Percentiles rank a stretch among this genome's conserved stretches.
Conservation (phyloP, 345 rosid species). For the Luvunga scandens region DNA sequence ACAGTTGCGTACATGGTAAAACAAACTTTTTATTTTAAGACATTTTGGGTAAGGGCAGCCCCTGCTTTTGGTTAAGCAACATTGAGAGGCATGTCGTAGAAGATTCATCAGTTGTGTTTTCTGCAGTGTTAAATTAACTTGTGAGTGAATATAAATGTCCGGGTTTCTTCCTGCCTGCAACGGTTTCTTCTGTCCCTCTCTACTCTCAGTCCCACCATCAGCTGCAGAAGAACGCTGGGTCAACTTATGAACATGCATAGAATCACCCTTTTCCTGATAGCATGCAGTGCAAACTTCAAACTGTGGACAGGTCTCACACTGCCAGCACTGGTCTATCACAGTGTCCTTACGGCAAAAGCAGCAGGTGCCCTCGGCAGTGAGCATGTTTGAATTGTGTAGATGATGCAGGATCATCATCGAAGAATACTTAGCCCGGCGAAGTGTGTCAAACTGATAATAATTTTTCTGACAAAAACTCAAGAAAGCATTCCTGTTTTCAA, state of each 20-base stretch:
- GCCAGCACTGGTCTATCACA: slow-evolving; percentile 22
- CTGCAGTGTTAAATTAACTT: slow-evolving; percentile 22
- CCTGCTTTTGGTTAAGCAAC: slow-evolving; percentile 15
- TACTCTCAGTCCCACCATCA: slow-evolving; percentile 1
- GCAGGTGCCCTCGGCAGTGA: slow-evolving; percentile 23
- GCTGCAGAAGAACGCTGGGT: slow-evolving; percentile 19
- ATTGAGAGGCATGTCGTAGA: slow-evolving; percentile 39
- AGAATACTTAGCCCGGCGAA: slow-evolving; percentile 72
- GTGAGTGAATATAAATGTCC: neutral
- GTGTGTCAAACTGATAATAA: slow-evolving; percentile 57
- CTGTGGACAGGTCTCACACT: slow-evolving; percentile 33
- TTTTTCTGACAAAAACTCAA: slow-evolving; percentile 52
- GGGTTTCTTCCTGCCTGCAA: neutral
- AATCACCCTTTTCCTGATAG: slow-evolving; percentile 18
- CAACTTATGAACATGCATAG: slow-evolving; percentile 28
- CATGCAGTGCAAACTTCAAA: slow-evolving; percentile 42
- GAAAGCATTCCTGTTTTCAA: slow-evolving; percentile 54
- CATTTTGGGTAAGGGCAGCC: slow-evolving; percentile 43
- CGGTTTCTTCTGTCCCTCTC: neutral
- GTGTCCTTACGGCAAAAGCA: slow-evolving; percentile 38
- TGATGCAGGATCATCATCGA: slow-evolving; percentile 74
- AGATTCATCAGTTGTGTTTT: slow-evolving; percentile 23
- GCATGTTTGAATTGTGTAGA: slow-evolving; percentile 32
- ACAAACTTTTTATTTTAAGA: slow-evolving; percentile 27
- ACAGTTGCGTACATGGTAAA: slow-evolving; percentile 37